Base-by-base conservation (phyloP, 179 eudicot species). In the Silene vulgaris region DNA sequence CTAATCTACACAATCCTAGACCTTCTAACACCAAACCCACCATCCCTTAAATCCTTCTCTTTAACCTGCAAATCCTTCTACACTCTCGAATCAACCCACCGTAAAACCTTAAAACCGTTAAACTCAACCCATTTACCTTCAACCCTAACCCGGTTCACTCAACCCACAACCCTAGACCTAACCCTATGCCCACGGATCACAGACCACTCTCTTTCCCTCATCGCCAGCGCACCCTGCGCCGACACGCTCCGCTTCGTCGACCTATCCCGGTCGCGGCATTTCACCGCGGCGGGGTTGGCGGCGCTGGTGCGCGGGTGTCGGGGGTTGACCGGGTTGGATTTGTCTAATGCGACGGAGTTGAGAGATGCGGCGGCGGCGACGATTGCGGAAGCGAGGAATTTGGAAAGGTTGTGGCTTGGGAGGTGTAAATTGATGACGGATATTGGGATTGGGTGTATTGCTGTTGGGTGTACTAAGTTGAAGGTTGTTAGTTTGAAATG, bases 381-480 rank as follows among this genome's bases (percentile, higher is more conserved):
- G 14, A 81, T 93, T 30, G 96, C 93, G 0, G 90, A 85, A 79
- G 97, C 91, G 9, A 87, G 73, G 89, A 84, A 81, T 70, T 70
- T 93, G 86, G 92, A 93, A 82, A 89, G 62, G 68, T 76, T 93
- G 88, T 85, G 87, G 84, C 73, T 93, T 74, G 87, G 80, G 69
- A 86, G 98, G 87, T 93, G 98, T 78, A 93, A 90, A 72, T 17
- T 82, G 74, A 74, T 93, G 14, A 93, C 96, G 4, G 98, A 93
- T 87, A 91, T 93, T 43, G 98, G 98, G 75, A 85, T 93, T 72
- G 97, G 97, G 16, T 93, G 98, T 89, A 84, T 93, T 73, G 98
- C 98, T 14, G 97, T 93, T 56, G 98, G 98, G 54, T 93, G 98
- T 79, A 77, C 73, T 80, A 93, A 88, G 21, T 76, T 93, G 87